Evolutionary conservation across 495 filamentous ascomycete genomes (phyloP), one percentile per base, ranked within the genome.

Genomic region (Lasiosphaeria hispida): DNA sequence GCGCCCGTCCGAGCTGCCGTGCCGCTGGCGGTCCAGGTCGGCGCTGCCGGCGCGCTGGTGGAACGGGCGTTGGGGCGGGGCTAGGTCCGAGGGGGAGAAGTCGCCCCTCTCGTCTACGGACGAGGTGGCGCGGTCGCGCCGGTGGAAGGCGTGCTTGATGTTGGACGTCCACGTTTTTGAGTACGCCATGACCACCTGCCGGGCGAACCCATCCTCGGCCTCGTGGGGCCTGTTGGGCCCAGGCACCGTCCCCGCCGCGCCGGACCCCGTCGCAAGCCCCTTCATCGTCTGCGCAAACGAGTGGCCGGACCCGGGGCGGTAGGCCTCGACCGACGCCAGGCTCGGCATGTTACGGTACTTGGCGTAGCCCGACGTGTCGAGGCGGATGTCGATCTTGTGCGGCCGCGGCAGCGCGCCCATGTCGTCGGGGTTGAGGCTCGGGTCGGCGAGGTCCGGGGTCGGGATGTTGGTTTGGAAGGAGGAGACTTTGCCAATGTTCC

Each of bases 401-500:
- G 67, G 65, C 5, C 64, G 61, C 7, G 65, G 58, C 6, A 62
- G 18, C 85, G 80, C 19, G 7, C 88, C 84, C 43, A 92, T 80
- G 62, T 82, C 75, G 45, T 67, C 51, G 1, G 67, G 55, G 17
- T 71, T 64, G n/a, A 71, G 65, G 10, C 48, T 58, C 1, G 67
- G 61, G 38, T 64, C 59, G 7, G 64, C 67, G 6, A 37, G 42
- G 4, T 66, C 63, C 0, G 68, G 68, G 0, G 70, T 49, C 14
- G 70, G 59, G 61, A 75, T 69, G 63, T 73, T 74, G 55, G 77
- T 64, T 57, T 76, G 74, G 57, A 80, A 73, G 5, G 76, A 74
- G 2, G 78, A 77, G 40, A 96, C 84, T 41, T 75, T 87, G 5
- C 87, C 91, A 30, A 97, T 85, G 62, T 97, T 96, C 90, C 90